Percentiles rank a stretch among this genome's conserved stretches.
Conservation (phyloP, 1,284 basidiomycete genomes). For the Ceratobasidium sp. region DNA sequence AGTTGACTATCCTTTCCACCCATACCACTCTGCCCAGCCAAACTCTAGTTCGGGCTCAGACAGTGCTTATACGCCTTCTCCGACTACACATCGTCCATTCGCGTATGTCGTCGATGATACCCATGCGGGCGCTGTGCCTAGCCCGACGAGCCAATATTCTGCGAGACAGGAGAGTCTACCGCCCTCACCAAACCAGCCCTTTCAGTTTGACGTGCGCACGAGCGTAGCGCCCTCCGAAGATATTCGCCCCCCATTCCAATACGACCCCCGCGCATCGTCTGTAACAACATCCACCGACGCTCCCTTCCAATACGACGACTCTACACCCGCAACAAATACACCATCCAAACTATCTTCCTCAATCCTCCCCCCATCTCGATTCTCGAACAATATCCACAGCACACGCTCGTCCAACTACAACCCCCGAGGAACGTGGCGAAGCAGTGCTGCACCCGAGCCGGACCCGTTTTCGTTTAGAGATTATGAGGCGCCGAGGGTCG, state of each 20-base stretch:
- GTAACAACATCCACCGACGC: slow-evolving; percentile 19
- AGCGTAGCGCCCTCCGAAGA: slow-evolving; percentile 38
- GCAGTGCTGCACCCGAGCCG: slow-evolving; percentile 33
- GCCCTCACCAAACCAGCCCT: slow-evolving; percentile 22
- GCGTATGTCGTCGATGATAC: slow-evolving; percentile 38
- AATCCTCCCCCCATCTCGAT: not conserved
- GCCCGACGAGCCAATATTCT: slow-evolving; percentile 33
- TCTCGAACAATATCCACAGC: slow-evolving; percentile 4
- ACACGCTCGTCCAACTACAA: slow-evolving; percentile 32
- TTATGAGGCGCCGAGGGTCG: slow-evolving; percentile 38
- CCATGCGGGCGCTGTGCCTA: slow-evolving; percentile 15
- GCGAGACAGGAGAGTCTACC: not conserved
- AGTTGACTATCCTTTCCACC: slow-evolving; percentile 17
- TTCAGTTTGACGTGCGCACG: slow-evolving; percentile 34
- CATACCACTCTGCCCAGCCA: not conserved
- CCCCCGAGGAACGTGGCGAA: slow-evolving; percentile 40
- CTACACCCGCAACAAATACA: not conserved
- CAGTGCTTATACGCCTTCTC: slow-evolving; percentile 29
- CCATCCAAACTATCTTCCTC: not conserved
- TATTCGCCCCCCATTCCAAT: slow-evolving; percentile 26
- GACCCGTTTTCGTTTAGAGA: slow-evolving; percentile 41
- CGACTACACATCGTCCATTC: slow-evolving; percentile 23
- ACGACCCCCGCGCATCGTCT: slow-evolving; percentile 35
- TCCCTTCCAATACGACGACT: slow-evolving; percentile 36
- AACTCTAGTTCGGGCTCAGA: slow-evolving; percentile 29